These are phyloP conservation scores for Craspedostauros australis DNA, from an alignment of 108 stramenopile genomes.

Conservation along the genomic window DNA sequence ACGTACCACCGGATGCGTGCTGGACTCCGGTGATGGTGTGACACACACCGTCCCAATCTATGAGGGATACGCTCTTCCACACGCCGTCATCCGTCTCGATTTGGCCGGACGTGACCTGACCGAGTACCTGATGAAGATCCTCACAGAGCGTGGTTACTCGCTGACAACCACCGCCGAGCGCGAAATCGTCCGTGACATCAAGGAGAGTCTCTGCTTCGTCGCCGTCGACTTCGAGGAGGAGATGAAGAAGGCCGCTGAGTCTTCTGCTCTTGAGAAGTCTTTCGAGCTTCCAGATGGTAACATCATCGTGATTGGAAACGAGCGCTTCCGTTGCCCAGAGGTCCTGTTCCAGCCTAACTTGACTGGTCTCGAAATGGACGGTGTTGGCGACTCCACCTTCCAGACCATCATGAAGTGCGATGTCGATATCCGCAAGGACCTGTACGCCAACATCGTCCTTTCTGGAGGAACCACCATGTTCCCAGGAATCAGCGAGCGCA, in stretches of 20 bases:
- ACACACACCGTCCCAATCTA: conserved; percentile 96
- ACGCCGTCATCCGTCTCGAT: conserved; percentile 91
- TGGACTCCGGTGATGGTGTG: conserved; percentile 92
- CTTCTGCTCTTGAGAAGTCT: conserved; percentile 87
- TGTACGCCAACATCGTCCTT: conserved; percentile 92
- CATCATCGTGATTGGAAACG: conserved; percentile 92
- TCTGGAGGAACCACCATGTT: conserved; percentile 98
- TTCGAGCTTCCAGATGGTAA: conserved; percentile 93
- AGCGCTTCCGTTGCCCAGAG: conserved; percentile 92
- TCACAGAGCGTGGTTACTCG: conserved; percentile 91
- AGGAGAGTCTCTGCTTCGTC: conserved; percentile 88
- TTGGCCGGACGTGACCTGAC: conserved; percentile 93
- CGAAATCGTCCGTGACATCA: conserved; percentile 93
- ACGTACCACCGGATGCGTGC: conserved; percentile 93
- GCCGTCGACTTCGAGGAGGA: conserved; percentile 92
- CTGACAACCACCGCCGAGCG: conserved; percentile 91
- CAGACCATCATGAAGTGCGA: conserved; percentile 99
- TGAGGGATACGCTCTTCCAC: conserved; percentile 95
- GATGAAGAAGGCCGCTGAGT: conserved; percentile 91
- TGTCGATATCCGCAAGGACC: conserved; percentile 98
- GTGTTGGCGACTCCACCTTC: conserved; percentile 97
- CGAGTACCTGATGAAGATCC: conserved; percentile 93
- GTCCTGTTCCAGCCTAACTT: conserved; percentile 93
- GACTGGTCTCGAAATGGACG: conserved; percentile 96
- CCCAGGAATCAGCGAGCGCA: conserved; percentile 98